These are phyloP conservation scores for Yarrowia divulgata DNA, from an alignment of 805 yeast genomes.

Conservation along the genomic window DNA sequence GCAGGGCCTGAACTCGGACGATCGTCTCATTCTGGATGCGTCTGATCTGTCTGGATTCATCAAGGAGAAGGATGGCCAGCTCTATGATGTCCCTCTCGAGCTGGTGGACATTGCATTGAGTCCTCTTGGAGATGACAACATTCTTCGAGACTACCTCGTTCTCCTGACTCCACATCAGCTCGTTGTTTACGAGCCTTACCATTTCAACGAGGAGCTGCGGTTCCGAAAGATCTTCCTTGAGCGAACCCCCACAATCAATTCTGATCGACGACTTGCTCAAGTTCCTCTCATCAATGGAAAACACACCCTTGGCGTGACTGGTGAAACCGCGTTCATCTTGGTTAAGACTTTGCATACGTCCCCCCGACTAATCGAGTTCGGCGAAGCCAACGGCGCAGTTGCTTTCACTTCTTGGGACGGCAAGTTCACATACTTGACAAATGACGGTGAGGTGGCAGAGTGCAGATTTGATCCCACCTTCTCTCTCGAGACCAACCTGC, in stretches of 20 bases:
- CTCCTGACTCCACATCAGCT: conserved; percentile 19
- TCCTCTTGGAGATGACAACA: conserved; percentile 22
- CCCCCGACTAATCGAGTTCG: conserved; percentile 32
- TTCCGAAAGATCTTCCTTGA: conserved; percentile 29
- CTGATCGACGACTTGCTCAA: conserved; percentile 12
- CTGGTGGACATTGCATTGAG: conserved; percentile 23
- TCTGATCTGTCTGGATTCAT: conserved; percentile 34
- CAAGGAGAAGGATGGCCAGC: conserved; percentile 22
- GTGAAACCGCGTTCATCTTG: conserved; percentile 17
- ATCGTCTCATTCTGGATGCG: conserved; percentile 10
- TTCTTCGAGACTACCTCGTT: conserved; percentile 16
- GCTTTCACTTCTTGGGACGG: conserved; percentile 30
- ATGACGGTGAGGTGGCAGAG: conserved; percentile 41
- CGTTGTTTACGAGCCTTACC: conserved; percentile 31
- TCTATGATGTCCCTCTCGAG: conserved; percentile 14
- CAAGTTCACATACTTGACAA: conserved; percentile 24
- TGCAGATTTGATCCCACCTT: conserved; percentile 62
- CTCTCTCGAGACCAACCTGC: conserved; percentile 62
- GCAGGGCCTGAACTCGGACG: conserved; percentile 7
- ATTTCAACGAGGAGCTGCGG: conserved; percentile 26
- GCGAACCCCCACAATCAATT: conserved; percentile 25
- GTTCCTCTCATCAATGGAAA: conserved; percentile 30
- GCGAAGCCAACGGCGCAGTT: conserved; percentile 19
- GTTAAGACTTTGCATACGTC: conserved; percentile 37
- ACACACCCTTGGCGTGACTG: conserved; percentile 23